Conservation (phyloP, 805 yeast species). For the Wickerhamomyces ciferrii region DNA sequence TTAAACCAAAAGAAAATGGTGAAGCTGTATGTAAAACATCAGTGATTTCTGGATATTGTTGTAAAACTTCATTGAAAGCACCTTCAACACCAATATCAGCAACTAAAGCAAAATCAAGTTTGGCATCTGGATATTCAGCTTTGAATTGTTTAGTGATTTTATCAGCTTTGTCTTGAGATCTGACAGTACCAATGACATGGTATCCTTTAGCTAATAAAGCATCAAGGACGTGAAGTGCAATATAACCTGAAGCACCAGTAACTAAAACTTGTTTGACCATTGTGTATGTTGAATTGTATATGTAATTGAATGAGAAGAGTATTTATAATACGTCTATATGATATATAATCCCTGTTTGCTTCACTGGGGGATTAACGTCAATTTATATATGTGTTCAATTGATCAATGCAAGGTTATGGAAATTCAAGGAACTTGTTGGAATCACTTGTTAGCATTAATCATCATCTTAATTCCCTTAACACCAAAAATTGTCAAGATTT, state of each 20-base stretch:
- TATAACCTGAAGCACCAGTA: neutral
- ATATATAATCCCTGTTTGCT: too few species aligned
- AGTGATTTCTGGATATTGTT: neutral
- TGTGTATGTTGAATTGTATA: neutral
- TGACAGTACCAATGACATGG: neutral
- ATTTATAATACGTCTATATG: too few species aligned
- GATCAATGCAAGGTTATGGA: too few species aligned
- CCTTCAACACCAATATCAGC: neutral
- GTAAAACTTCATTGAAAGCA: neutral
- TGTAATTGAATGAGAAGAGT: too few species aligned
- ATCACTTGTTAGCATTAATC: too few species aligned
- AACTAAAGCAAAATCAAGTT: neutral
- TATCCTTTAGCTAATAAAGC: neutral
- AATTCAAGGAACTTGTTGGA: too few species aligned
- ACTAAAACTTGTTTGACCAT: neutral
- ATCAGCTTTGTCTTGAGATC: neutral
- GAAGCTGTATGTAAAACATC: neutral
- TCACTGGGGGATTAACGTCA: too few species aligned
- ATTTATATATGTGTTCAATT: too few species aligned
- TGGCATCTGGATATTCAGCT: neutral
- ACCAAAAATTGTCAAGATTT: too few species aligned
- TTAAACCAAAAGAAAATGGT: neutral
- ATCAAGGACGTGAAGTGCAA: neutral
- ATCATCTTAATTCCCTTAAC: too few species aligned
- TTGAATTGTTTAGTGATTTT: neutral